These are phyloP conservation scores for Hawksworthiomyces lignivorus DNA, from an alignment of 2,329 filamentous ascomycete genomes.

Conservation along the genomic window DNA sequence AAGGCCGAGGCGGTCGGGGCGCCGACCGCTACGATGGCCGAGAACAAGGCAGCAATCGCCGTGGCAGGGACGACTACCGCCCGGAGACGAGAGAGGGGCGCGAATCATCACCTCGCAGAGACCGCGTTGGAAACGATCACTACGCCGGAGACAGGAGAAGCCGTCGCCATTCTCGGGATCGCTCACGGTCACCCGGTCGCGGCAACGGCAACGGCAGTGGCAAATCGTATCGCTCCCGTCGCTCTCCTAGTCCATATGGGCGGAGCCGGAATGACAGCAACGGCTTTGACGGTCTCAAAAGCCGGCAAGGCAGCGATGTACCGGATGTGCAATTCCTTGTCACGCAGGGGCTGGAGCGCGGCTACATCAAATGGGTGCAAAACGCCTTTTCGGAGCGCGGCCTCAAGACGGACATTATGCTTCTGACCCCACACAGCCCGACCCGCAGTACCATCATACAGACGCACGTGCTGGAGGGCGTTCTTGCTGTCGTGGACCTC, in stretches of 20 bases:
- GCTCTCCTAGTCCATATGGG: conserved; percentile 61
- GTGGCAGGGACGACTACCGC: conserved; percentile 59
- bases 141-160: conserved; percentile 40
- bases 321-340: conserved; percentile 87
- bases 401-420: conserved; percentile 70
- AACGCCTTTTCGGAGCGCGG: conserved; percentile 63
- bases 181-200: conserved; percentile 60
- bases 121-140: conserved; percentile 53
- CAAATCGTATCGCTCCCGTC: conserved; percentile 50
- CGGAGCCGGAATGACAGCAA: conserved; percentile 47
- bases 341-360: conserved; percentile 66
- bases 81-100: conserved; percentile 49
- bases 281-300: conserved; percentile 1
- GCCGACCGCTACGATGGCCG: conserved; percentile 41
- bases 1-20: conserved; percentile 35
- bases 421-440: conserved; percentile 62
- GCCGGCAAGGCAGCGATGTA: conserved; percentile 64
- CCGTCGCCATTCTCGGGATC: conserved; percentile 41
- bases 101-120: conserved; percentile 47
- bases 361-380: conserved; percentile 80
- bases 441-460: conserved; percentile 73
- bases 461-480: conserved; percentile 80
- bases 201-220: conserved; percentile 31
- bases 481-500: conserved; percentile 75
- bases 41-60: conserved; percentile 38